Percentiles rank a stretch among this genome's conserved stretches.
Evolutionary conservation across 371 early-diverging fungal species (phyloP).

Genomic region (Mucor sp.): DNA sequence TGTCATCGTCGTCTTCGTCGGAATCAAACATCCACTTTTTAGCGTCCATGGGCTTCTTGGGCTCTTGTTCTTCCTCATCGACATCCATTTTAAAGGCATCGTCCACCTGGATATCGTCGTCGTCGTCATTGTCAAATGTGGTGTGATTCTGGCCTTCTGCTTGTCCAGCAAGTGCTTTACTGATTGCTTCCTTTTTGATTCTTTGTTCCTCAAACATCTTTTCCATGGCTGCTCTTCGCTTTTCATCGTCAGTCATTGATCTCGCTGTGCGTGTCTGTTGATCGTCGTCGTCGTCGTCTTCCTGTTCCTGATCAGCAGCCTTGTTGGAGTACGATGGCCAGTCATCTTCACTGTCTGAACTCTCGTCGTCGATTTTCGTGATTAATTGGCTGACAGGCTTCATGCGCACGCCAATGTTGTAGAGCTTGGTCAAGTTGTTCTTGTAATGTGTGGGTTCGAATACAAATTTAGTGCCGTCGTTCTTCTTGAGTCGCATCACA

Average conservation of each 20-base stretch:
- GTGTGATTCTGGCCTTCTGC: conserved; percentile 23
- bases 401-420: conserved; percentile 48
- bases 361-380: conserved; percentile 16
- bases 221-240: conserved; percentile 40
- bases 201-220: conserved; percentile 25
- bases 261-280: background rate
- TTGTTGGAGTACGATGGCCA: conserved; percentile 6
- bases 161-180: conserved; percentile 21
- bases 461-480: conserved; percentile 60
- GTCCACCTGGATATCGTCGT: conserved; percentile 3
- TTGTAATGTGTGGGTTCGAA: conserved; percentile 78
- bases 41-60: conserved; percentile 33
- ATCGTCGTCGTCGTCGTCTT: background rate
- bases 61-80: conserved; percentile 31
- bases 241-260: conserved; percentile 26
- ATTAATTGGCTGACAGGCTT: conserved; percentile 45
- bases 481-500: conserved; percentile 64
- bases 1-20: conserved; percentile 34
- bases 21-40: conserved; percentile 63
- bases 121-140: conserved; percentile 32
- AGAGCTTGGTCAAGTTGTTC: conserved; percentile 68
- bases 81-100: conserved; percentile 7
- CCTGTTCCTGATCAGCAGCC: background rate
- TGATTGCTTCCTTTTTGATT: conserved; percentile 27
- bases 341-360: conserved; percentile 9